A percentile compares a stretch with the other conserved stretches of the same genome.
Evolutionary conservation across 2,329 filamentous ascomycete genomes (phyloP).

Genomic region (Colletotrichum cereale): DNA sequence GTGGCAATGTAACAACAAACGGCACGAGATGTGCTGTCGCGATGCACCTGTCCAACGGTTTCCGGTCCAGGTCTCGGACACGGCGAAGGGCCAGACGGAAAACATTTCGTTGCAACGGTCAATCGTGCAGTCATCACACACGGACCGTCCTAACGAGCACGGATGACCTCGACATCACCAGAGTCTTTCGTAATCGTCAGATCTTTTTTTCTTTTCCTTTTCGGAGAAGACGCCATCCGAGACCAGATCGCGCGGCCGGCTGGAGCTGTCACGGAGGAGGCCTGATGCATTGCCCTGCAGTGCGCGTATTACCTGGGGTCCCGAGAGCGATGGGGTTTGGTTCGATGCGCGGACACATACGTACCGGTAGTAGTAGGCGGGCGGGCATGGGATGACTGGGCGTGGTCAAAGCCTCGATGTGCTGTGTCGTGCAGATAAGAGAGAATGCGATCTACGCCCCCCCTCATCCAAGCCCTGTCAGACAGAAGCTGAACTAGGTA

Average conservation of each 20-base stretch:
- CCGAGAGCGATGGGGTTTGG: neutral
- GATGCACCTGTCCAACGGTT: conserved; percentile 23
- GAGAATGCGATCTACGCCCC: conserved; percentile 10
- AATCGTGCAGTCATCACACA: neutral
- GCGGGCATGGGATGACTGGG: neutral
- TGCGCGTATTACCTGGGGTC: conserved; percentile 9
- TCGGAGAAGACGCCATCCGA: neutral
- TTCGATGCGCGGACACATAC: neutral
- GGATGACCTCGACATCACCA: neutral
- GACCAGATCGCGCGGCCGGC: conserved; percentile 13
- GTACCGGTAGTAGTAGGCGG: too few relatives aligned
- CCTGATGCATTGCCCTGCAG: conserved; percentile 19
- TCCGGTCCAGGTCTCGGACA: conserved; percentile 11
- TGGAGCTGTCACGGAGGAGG: conserved; percentile 3
- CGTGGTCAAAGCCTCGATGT: conserved; percentile 5
- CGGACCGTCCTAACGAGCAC: conserved; percentile 10
- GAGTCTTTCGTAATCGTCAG: neutral
- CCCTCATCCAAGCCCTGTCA: neutral
- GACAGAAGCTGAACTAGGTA: neutral
- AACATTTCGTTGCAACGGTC: conserved; percentile 10
- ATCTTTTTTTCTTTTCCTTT: too few relatives aligned
- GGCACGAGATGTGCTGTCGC: neutral
- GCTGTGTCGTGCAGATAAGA: conserved; percentile 16
- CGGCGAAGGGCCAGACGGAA: neutral
- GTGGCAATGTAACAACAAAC: conserved; percentile 25